Percentiles rank a stretch among this genome's conserved stretches.
Conservation (phyloP, 2,329 filamentous ascomycete genomes). For the Venturia aucupariae region DNA sequence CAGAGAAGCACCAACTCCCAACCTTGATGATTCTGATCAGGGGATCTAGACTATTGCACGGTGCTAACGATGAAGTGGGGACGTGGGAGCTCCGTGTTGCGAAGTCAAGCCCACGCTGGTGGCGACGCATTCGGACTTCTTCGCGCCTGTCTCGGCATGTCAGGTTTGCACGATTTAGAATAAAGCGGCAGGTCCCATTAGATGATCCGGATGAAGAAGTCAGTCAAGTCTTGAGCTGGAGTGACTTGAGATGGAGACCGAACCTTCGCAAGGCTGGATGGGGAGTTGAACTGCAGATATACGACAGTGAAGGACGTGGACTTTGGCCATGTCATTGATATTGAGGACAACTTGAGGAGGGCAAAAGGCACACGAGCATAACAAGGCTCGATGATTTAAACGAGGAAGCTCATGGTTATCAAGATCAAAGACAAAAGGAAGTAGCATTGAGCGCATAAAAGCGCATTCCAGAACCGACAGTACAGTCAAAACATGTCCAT, state of each 20-base stretch:
- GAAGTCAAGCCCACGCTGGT: neutral
- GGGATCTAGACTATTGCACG: neutral
- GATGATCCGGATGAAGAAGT: neutral
- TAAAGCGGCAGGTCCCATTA: neutral
- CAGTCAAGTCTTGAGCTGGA: neutral
- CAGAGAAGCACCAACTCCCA: neutral
- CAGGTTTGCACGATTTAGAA: neutral
- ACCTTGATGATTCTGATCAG: neutral
- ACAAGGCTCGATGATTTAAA: neutral
- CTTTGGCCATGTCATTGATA: no score
- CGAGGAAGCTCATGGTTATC: no score
- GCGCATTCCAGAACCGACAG: neutral
- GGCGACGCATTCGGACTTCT: neutral
- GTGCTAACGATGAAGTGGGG: neutral
- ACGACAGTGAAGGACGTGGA: no score
- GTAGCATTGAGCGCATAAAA: slow-evolving; percentile 5
- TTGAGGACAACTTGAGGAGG: no score
- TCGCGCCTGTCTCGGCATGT: neutral
- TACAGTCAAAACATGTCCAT: neutral
- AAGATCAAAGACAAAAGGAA: neutral
- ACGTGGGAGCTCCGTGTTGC: neutral
- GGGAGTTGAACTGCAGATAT: no score
- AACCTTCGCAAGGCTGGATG: no score
- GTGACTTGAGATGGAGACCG: neutral
- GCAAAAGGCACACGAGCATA: neutral